These are phyloP conservation scores for Suillus alpinus DNA, from an alignment of 768 basidiomycete genomes.

Conservation along the genomic window DNA sequence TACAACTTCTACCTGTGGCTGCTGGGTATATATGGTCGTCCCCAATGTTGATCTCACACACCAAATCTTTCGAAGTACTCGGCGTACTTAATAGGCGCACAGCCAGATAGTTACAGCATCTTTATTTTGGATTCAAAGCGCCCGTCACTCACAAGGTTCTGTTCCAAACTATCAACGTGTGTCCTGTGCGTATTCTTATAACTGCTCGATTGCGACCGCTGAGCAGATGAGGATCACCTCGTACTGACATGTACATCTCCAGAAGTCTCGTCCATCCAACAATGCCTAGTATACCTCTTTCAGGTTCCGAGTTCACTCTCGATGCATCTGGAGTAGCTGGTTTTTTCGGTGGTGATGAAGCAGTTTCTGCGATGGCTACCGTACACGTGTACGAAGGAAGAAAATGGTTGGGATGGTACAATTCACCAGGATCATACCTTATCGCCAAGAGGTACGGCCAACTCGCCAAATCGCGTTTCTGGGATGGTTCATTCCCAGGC, in stretches of 20 bases:
- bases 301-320: conserved; percentile 23
- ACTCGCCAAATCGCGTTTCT: conserved; percentile 32
- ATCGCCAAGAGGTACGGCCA: conserved; percentile 33
- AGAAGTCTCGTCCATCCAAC: conserved; percentile 16
- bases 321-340: conserved; percentile 35
- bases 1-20: neutral
- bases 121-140: neutral
- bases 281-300: conserved; percentile 13
- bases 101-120: neutral
- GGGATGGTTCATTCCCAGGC: conserved; percentile 34
- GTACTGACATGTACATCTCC: conserved; percentile 20
- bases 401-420: conserved; percentile 37
- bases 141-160: neutral
- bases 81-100: neutral
- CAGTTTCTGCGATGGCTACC: conserved; percentile 36
- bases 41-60: neutral
- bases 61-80: neutral
- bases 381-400: conserved; percentile 33
- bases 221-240: neutral
- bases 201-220: neutral
- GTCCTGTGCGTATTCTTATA: neutral
- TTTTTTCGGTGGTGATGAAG: conserved; percentile 37
- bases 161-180: neutral
- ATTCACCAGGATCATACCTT: conserved; percentile 35
- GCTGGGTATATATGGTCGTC: neutral